Percentiles rank a stretch among this genome's conserved stretches.
phyloP scores from a whole-genome alignment of 2,329 filamentous ascomycete species.

The Xylariales sp. region DNA sequence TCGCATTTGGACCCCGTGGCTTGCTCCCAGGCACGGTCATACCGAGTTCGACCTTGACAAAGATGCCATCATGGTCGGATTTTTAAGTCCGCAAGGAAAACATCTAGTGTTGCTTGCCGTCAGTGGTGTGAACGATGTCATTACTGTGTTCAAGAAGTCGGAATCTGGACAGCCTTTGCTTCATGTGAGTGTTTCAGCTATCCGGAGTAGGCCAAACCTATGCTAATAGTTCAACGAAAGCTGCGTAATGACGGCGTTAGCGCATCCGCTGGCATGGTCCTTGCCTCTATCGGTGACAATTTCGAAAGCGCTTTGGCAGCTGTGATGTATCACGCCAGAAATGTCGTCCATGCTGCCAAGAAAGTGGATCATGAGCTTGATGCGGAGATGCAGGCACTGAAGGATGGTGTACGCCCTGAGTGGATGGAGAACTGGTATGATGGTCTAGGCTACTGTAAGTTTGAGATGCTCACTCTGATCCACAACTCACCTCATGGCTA shows the following conservation, averaged over 20 bases:
- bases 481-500: slow-evolving; percentile 5
- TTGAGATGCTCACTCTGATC: not conserved
- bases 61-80: slow-evolving; percentile 74
- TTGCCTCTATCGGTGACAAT: slow-evolving; percentile 66
- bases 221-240: slow-evolving; percentile 26
- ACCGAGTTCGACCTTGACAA: slow-evolving; percentile 64
- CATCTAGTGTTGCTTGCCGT: slow-evolving; percentile 76
- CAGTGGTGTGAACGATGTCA: slow-evolving; percentile 67
- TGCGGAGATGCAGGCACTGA: slow-evolving; percentile 40
- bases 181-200: slow-evolving; percentile 43
- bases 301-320: slow-evolving; percentile 76
- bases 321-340: slow-evolving; percentile 83
- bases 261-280: slow-evolving; percentile 52
- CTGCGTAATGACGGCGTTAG: slow-evolving; percentile 62
- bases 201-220: slow-evolving; percentile 3
- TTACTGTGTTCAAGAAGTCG: slow-evolving; percentile 65
- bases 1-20: slow-evolving; percentile 76
- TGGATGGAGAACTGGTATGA: slow-evolving; percentile 92
- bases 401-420: slow-evolving; percentile 46
- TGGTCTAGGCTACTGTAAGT: slow-evolving; percentile 79
- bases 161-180: slow-evolving; percentile 62
- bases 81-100: slow-evolving; percentile 66
- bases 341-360: slow-evolving; percentile 47
- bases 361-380: slow-evolving; percentile 35
- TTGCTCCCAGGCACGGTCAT: slow-evolving; percentile 81